Conservation (phyloP, 106 monocot genomes). For the Dactylorhiza incarnata region DNA sequence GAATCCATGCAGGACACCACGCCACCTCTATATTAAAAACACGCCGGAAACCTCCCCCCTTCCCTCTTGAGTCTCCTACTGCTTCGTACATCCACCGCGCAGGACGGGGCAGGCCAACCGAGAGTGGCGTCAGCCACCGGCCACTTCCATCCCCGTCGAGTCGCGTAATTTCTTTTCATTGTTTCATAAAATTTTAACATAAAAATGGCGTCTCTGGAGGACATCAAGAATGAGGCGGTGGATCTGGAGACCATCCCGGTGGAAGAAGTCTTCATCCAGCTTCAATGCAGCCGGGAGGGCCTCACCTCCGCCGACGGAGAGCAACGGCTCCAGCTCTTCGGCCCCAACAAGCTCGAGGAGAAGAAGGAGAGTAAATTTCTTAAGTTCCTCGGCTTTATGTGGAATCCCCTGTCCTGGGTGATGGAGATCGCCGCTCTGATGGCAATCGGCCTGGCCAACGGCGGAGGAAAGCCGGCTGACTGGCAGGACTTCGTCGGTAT, state of each 20-base stretch:
- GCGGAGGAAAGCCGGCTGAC: conserved; percentile 42
- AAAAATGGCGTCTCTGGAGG: conserved; percentile 8
- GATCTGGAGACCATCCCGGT: conserved; percentile 28
- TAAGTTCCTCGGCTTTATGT: conserved; percentile 13
- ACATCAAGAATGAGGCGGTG: conserved; percentile 17
- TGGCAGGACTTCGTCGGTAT: conserved; percentile 9
- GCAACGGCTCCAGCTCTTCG: conserved; percentile 50
- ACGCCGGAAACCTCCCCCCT: too few relatives aligned
- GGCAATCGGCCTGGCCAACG: conserved; percentile 56
- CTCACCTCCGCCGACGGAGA: conserved; percentile 29
- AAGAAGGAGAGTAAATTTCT: conserved; percentile 66
- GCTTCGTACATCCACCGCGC: too few relatives aligned
- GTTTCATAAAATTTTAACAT: too few relatives aligned
- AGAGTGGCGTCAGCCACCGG: too few relatives aligned
- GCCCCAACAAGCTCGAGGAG: conserved; percentile 94
- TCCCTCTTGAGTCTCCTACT: too few relatives aligned
- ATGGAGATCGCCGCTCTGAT: conserved; percentile 52
- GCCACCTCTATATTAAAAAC: too few relatives aligned
- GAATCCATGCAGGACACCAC: too few relatives aligned
- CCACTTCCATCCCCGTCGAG: too few relatives aligned
- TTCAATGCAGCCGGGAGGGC: conserved; percentile 27
- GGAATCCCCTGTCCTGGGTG: conserved; percentile 50
- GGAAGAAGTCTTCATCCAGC: conserved; percentile 33
- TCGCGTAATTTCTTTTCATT: too few relatives aligned
- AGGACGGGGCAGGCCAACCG: too few relatives aligned